phyloP scores from a whole-genome alignment of 306 rosid species.

The Rosa rugosa region DNA sequence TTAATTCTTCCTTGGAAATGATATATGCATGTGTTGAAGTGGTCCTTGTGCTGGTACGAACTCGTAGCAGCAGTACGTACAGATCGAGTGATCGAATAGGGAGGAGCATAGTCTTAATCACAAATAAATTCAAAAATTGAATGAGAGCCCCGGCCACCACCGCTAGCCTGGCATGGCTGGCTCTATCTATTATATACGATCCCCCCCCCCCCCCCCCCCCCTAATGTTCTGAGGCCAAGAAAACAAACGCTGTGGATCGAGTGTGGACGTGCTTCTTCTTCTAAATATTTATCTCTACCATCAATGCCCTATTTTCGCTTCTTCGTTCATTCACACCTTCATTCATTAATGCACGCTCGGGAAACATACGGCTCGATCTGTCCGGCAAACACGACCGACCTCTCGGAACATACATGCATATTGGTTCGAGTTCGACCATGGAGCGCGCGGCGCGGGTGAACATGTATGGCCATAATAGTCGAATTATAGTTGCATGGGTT shows the following conservation, averaged over 20 bases:
- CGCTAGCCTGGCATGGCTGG: conserved; percentile 1
- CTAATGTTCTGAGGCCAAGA: conserved; percentile 6
- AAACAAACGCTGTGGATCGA: not conserved
- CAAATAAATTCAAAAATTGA: not conserved
- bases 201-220: not conserved
- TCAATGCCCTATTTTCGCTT: not conserved
- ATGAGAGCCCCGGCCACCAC: not conserved
- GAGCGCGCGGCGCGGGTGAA: not conserved
- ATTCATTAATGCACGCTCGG: not conserved
- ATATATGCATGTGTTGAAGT: not conserved
- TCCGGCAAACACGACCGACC: not conserved
- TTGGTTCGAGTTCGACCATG: not conserved
- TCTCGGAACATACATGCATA: not conserved
- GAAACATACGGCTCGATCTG: not conserved
- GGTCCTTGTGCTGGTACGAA: conserved; percentile 6
- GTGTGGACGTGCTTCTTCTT: not conserved
- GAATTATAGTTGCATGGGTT: not conserved
- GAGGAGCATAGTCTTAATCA: conserved; percentile 4
- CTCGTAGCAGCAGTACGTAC: not conserved
- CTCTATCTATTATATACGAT: not conserved
- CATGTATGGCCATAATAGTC: not conserved
- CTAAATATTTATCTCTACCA: not conserved
- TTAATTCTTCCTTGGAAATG: not conserved
- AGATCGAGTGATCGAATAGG: not conserved
- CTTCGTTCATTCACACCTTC: not conserved